Evolutionary conservation across 306 rosid genomes (phyloP), one percentile per base, ranked within the genome.

Genomic region (Pyrus bretschneideri): DNA sequence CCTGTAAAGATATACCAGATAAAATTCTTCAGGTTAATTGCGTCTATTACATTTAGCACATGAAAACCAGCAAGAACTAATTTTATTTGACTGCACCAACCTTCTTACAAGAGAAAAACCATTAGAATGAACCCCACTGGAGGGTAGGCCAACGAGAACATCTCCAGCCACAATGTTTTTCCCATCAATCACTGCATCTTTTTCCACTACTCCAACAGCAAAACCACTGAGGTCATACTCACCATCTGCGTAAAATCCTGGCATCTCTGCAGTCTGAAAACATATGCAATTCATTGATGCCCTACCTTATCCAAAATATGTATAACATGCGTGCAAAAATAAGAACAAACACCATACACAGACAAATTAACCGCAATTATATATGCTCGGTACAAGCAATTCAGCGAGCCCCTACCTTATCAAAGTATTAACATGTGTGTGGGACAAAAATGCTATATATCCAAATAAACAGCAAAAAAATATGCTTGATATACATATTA

Each of bases 231-330:
- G 97, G 78, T 95, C 97, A 76, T 95, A 92, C 78, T 95, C 97
- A 2, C 97, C 97, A 40, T 90, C 85, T 59, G 89, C 92, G 35
- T 95, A 95, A 57, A 95, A 93, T 73, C 86, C 96, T 10, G 99
- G 99, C 99, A 95, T 95, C 85, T 95, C 99, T 60, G 97, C 97
- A 27, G 97, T 95, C 99, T 92, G 83, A 76, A 85, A 78, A 77
- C 60, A 79, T 40, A 65, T 11, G 58, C 27, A 78, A 74, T 75
- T 62, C 54, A 81, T 44, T 21, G 13, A 74, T 38, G 59, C 42
- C 45, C 67, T 66, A 52, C n/a, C 27, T 27, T 31, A 74, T 29
- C 27, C 27, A 11, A 44, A 29, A 10, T 61, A 23, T 1, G 40
- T 59, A 29, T 13, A 71, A 33, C 49, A 61, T 13, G 29, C 6